Base-by-base conservation (phyloP, 2,329 filamentous ascomycete genomes). In the Colletotrichum plurivorum region DNA sequence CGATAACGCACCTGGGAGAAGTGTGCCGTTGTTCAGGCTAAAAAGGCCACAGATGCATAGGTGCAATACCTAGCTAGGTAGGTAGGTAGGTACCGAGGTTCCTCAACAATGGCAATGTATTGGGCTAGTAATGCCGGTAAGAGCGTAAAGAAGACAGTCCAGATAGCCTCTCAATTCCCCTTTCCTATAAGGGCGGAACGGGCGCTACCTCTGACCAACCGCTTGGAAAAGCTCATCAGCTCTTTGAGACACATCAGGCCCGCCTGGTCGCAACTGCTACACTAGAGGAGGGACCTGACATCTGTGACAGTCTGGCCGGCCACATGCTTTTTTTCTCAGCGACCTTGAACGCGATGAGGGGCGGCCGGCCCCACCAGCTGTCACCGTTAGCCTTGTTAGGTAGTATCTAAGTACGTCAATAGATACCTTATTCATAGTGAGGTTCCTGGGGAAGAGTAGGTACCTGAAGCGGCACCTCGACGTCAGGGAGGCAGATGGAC, bases 251-350 rank as follows among this genome's bases (percentile, higher is more conserved):
- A 18, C 6, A 8, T 48, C 16, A 48, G n/a, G 43, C 20, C 16
- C 13, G 46, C 39, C 43, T 10, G 31, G 46, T 25, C 8, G 10
- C 31, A 36, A 36, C 8, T 36, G 31, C 8, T 36, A 25, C 22
- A 25, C 22, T 5, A 25, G 22, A 25, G 31, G 31, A 36, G 31
- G 31, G 31, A 36, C 31, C 31, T 36, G 31, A 36, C 31, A 36
- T 36, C 31, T 36, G 22, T 53, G 18, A 43, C n/a, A 43, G 53
- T 56, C 41, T 43, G 18, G 20, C 51, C 45, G 57, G 22, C 65
- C 65, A 68, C 65, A 64, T 68, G 65, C 60, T 68, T 68, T 58
- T 54, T 16, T 54, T 16, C 31, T 36, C 31, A 36, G 31, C 2
- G 41, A n/a, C 41, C 10, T 15, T 5, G 4, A 15, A n/a, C 4